phyloP scores from a whole-genome alignment of 371 early-diverging fungal species.

The Dinochytrium kinnereticum region DNA sequence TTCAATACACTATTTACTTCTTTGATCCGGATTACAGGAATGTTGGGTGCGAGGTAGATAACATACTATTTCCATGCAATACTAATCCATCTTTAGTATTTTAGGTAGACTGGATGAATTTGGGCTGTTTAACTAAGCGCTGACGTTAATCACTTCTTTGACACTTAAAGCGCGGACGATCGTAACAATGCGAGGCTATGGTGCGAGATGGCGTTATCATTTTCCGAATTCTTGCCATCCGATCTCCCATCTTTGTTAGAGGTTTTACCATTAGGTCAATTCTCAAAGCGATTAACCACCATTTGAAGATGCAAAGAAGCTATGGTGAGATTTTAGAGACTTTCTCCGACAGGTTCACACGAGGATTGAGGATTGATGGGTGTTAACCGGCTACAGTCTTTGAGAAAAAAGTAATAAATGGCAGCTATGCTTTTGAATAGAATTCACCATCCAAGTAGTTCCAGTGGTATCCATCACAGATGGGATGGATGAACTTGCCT shows the following conservation, averaged over 20 bases:
- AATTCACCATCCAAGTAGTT: not conserved
- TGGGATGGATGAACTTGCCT: no score
- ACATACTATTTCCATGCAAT: not conserved
- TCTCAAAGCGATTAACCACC: not conserved
- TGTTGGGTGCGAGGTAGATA: conserved; percentile 33
- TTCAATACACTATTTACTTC: no score
- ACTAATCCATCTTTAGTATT: conserved; percentile 2
- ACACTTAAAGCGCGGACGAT: conserved; percentile 24
- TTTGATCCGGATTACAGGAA: conserved; percentile 19
- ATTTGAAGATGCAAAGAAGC: not conserved
- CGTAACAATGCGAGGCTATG: conserved; percentile 25
- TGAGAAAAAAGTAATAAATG: no score
- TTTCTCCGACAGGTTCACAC: not conserved
- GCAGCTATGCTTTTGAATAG: no score
- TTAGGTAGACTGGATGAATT: no score
- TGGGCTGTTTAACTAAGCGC: no score
- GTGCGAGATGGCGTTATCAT: conserved; percentile 31
- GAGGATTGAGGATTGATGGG: not conserved
- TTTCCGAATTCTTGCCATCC: conserved; percentile 27
- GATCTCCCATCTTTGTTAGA: conserved; percentile 2
- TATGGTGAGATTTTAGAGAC: not conserved
- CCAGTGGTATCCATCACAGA: no score
- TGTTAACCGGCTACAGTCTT: no score
- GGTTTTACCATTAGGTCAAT: not conserved
- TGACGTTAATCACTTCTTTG: not conserved